phyloP scores from a whole-genome alignment of 2,329 filamentous ascomycete genomes.

The Penicillium crustosum region DNA sequence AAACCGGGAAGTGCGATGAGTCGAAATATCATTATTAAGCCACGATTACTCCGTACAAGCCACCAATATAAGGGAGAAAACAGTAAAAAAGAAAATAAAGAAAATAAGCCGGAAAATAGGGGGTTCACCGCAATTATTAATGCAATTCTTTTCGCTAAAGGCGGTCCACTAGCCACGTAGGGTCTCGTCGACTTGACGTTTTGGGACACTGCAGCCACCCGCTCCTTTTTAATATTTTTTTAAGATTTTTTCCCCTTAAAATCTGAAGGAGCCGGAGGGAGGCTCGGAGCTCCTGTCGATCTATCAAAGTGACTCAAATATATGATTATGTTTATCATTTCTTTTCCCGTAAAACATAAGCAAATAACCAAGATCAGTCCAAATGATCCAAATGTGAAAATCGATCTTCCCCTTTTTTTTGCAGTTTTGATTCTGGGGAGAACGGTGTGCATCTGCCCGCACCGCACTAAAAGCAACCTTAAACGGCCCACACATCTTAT shows the following conservation, averaged over 20 bases:
- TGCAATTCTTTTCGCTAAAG: conserved; percentile 21
- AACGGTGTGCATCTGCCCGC: conserved; percentile 24
- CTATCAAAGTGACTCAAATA: not conserved
- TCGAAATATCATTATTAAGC: not conserved
- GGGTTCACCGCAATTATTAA: conserved; percentile 22
- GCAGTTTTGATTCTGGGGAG: conserved; percentile 3
- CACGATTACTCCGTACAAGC: not conserved
- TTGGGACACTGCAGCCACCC: conserved; percentile 45
- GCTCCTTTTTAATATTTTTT: conserved; percentile 43
- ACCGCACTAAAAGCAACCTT: conserved; percentile 27
- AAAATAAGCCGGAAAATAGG: conserved; percentile 3
- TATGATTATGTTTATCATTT: not conserved
- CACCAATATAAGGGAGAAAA: not conserved
- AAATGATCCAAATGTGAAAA: not conserved
- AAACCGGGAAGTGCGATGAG: not conserved
- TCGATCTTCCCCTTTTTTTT: not conserved
- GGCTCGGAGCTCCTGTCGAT: conserved; percentile 4
- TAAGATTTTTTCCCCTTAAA: conserved; percentile 28
- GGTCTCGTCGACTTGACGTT: conserved; percentile 17
- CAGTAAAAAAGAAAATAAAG: no score
- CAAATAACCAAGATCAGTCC: not conserved
- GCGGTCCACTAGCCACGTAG: conserved; percentile 22
- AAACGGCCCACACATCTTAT: conserved; percentile 15
- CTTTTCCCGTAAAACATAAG: not conserved
- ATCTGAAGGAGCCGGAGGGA: not conserved